Evolutionary conservation across 2,329 filamentous ascomycete species (phyloP).

Genomic region (Diplodia sapinea): DNA sequence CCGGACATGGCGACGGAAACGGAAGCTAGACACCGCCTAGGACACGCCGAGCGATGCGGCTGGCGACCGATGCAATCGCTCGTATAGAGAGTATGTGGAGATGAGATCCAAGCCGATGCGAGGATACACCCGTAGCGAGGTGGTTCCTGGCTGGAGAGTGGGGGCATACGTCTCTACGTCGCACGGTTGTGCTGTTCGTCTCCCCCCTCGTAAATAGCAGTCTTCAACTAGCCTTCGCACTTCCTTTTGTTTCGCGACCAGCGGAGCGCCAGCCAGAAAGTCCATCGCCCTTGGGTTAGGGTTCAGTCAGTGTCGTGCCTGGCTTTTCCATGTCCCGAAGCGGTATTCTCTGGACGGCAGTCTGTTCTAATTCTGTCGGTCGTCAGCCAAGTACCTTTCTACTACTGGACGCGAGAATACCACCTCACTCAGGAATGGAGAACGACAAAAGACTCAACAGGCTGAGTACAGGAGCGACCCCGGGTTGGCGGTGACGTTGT

Average conservation of each 20-base stretch:
- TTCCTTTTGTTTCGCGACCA: background rate
- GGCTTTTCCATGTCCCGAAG: background rate
- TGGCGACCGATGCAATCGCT: background rate
- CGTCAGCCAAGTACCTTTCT: background rate
- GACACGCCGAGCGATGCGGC: background rate
- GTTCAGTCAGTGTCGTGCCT: background rate
- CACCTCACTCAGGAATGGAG: background rate
- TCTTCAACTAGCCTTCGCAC: background rate
- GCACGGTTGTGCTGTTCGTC: background rate
- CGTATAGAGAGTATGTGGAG: constrained; percentile 2
- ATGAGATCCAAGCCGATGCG: background rate
- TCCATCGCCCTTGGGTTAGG: background rate
- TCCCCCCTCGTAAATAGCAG: background rate
- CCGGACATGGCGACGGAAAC: constrained; percentile 18
- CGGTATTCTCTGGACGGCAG: background rate
- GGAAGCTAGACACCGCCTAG: constrained; percentile 1
- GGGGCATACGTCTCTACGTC: background rate
- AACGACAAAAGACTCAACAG: background rate
- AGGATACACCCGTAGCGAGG: background rate
- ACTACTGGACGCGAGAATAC: background rate
- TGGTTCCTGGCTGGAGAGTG: background rate
- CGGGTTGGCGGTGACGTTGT: background rate
- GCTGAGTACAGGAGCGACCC: background rate
- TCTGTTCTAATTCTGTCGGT: background rate
- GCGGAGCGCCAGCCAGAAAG: background rate